phyloP scores from a whole-genome alignment of 75 land plant genomes.

The Pinus tabuliformis region DNA sequence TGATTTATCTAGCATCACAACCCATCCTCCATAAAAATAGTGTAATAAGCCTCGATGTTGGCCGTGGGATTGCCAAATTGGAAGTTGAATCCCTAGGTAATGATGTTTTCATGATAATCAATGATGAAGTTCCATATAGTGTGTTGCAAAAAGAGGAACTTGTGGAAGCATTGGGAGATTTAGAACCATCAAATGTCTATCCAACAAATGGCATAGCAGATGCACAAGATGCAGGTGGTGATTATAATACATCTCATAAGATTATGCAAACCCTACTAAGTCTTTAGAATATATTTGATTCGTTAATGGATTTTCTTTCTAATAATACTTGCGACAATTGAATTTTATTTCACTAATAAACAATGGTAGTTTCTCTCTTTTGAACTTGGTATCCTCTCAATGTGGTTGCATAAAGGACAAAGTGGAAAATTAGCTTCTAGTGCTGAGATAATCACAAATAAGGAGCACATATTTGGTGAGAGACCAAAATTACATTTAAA shows the following conservation, averaged over 20 bases:
- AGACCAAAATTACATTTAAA: too few relatives aligned
- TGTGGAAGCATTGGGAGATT: slow-evolving; percentile 39
- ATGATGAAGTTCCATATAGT: slow-evolving; percentile 17
- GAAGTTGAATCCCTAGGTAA: slow-evolving; percentile 31
- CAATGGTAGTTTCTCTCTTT: background rate
- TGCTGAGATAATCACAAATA: background rate
- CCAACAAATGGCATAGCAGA: background rate
- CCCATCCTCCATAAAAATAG: slow-evolving; percentile 69
- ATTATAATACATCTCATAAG: background rate
- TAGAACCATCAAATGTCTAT: slow-evolving; percentile 13
- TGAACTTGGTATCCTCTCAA: too few relatives aligned
- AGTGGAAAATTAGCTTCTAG: background rate
- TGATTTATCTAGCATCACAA: slow-evolving; percentile 68
- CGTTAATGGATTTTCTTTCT: background rate
- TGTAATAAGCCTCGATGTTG: slow-evolving; percentile 50
- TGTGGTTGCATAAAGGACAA: background rate
- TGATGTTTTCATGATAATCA: slow-evolving; percentile 20
- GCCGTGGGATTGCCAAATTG: slow-evolving; percentile 29
- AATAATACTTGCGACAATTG: background rate
- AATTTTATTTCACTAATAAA: background rate
- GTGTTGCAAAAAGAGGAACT: slow-evolving; percentile 41
- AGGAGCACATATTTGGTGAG: background rate
- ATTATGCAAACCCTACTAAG: background rate
- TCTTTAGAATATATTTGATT: background rate
- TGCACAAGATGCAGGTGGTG: background rate